Base-by-base conservation (phyloP, 352 stramenopile genomes). In the Phytopythium helicoides region DNA sequence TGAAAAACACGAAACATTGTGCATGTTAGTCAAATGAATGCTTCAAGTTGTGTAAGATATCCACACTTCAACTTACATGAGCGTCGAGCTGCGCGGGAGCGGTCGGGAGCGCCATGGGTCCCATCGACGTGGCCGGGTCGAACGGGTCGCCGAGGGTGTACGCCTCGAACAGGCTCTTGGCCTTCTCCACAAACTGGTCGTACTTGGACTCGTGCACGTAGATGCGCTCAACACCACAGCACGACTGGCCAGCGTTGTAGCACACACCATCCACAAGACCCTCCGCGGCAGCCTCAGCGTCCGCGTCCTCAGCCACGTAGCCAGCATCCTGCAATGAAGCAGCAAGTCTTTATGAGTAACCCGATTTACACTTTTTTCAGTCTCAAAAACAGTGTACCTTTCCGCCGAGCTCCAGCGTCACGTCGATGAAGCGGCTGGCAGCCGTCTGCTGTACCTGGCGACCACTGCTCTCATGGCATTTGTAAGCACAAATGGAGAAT, bases 221-320 rank as follows among this genome's bases (percentile, higher is more conserved):
- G 52, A 92, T 87, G 38, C 86, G 72, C 64, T 95, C 86, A 42
- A 91, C 71, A 49, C 71, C 80, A 53, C 83, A 92, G 67, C 86
- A 94, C 31, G 81, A 92, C 68, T 95, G 86, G 18, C 86, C 86
- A 3, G 83, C 76, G 58, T 94, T 94, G 64, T 89, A 94, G 65
- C 86, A 87, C 49, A 76, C 82, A 28, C 83, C 81, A 51, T 93
- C 86, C 18, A 90, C 76, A n/a, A 92, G 61, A 18, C 73, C 68
- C 33, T 88, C 81, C 3, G 77, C 86, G 11, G 83, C 83, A 7
- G 73, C 61, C 54, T 74, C 66, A 25, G 79, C 63, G 46, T 95
- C 83, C 0, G 81, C 81, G 51, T 92, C 75, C 18, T 64, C 58
- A 11, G 81, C 78, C 16, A 94, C 82, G 50, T 92, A 94, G 38